Base-by-base conservation (phyloP, 139 green algal species). In the Coelastrella sp. region DNA sequence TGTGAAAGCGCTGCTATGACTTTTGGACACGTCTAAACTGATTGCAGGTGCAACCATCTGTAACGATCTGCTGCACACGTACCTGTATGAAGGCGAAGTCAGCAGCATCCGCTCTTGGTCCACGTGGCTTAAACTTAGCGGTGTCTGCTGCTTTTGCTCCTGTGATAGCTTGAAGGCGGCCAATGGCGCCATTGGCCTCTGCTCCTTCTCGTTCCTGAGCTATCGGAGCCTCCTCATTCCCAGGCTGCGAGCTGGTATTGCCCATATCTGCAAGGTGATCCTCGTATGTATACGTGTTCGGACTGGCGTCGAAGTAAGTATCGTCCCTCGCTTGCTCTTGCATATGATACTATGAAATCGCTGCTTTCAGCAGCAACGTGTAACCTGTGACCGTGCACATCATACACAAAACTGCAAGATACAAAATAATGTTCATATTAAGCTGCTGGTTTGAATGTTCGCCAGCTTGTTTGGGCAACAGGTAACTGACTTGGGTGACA, bases 11-110 rank as follows among this genome's bases (percentile, higher is more conserved):
- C 65, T 22, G 65, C 14, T 4, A 73, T 73, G 65, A 17, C 65
- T 22, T 73, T 15, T 17, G 65, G 14, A 15, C n/a, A n/a, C n/a
- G n/a, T n/a, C n/a, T n/a, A n/a, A n/a, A n/a, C 22, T 25, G 72
- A 27, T 24, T 57, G 27, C 24, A 35, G 6, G 75, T 70, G n/a
- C 66, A 70, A 70, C 63, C 63, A 70, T 70, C 63, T 70, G 63
- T 17, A 76, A 76, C 24, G 68, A 22, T 22, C 70, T 65, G 24
- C 65, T 25, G 19, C 58, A 14, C 17, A 66, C 57, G 57, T 78
- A 68, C 92, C 92, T 92, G 90, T 57, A 94, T 88, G 66, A 94
- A 92, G 0, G 90, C 88, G 74, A 92, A 89, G 81, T 94, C 92
- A 3, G 1, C 57, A 12, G 78, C 57, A 7, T 89, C 66, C 6